Base-by-base conservation (phyloP, 2,329 filamentous ascomycete genomes). In the Pyrenochaeta sp. region DNA sequence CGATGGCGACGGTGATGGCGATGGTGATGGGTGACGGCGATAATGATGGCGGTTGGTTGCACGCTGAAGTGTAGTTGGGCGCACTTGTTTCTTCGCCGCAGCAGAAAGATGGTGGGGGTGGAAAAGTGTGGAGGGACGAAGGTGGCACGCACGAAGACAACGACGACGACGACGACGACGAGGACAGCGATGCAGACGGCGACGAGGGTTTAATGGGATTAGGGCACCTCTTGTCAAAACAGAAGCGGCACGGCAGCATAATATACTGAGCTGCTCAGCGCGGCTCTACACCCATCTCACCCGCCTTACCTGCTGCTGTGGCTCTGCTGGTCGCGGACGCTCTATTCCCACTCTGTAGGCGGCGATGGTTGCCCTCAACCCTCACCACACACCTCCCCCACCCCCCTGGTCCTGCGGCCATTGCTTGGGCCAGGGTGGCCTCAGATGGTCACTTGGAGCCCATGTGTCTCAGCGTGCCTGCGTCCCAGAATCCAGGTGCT, bases 361-460 rank as follows among this genome's bases (percentile, higher is more conserved):
- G 27, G 30, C 46, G 29, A 37, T 11, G 12, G 23, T 33, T 46
- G 30, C 36, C 21, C 39, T 23, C 20, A 17, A n/a, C 44, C 11
- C n/a, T n/a, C n/a, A n/a, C n/a, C n/a, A n/a, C n/a, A n/a, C n/a
- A n/a, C n/a, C n/a, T n/a, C n/a, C n/a, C n/a, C n/a, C n/a, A n/a
- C n/a, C 52, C 53, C 53, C 56, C 58, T 51, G 49, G 56, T 56
- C 59, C 49, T 61, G 60, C 55, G 57, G 58, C 53, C 58, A 54
- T 49, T 45, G 5, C 54, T 40, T 57, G 57, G 60, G 37, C 40
- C 64, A 66, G 61, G 63, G 64, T 62, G 62, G 69, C 65, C 66
- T 63, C 58, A 58, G 49, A 59, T 59, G 70, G 69, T 73, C 70
- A 73, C 60, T 56, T 31, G 53, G 35, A 39, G 51, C 53, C 18